These are phyloP conservation scores for Wickerhamomyces sp. DNA, from an alignment of 1,139 yeast genomes.

Conservation along the genomic window DNA sequence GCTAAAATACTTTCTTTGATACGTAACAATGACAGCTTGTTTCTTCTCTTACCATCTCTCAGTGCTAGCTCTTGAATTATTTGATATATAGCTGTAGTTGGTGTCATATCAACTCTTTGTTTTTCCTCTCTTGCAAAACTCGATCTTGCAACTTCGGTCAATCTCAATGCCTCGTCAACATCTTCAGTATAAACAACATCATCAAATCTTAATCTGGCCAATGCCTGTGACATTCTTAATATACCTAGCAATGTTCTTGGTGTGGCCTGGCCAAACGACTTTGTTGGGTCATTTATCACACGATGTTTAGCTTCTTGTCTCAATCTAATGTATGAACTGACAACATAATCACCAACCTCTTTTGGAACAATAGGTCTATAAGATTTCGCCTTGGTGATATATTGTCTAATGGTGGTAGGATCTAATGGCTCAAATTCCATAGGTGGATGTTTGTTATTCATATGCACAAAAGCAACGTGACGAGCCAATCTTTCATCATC, in stretches of 20 bases:
- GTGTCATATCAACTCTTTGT: constrained; percentile 49
- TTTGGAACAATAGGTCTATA: constrained; percentile 85
- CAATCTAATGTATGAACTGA: constrained; percentile 81
- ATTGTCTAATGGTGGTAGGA: constrained; percentile 79
- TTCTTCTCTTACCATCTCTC: constrained; percentile 39
- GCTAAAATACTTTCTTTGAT: constrained; percentile 70
- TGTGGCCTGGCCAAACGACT: constrained; percentile 85
- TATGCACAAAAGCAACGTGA: constrained; percentile 94
- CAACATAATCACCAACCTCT: constrained; percentile 84
- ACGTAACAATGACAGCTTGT: constrained; percentile 49
- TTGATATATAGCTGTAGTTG: constrained; percentile 45
- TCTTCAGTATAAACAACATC: constrained; percentile 68
- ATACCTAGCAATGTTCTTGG: constrained; percentile 94
- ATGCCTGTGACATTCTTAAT: constrained; percentile 89
- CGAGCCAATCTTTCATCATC: constrained; percentile 81
- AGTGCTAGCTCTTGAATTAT: constrained; percentile 46
- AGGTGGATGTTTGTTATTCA: constrained; percentile 84
- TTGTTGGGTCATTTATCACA: constrained; percentile 49
- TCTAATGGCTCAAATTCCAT: constrained; percentile 74
- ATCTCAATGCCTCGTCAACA: constrained; percentile 92
- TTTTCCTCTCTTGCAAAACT: constrained; percentile 58
- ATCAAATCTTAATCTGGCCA: constrained; percentile 84
- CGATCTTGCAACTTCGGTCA: constrained; percentile 80
- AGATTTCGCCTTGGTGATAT: constrained; percentile 79
- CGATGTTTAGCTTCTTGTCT: constrained; percentile 89